Conservation (phyloP, 1,284 basidiomycete genomes). For the Bjerkandera adusta region DNA sequence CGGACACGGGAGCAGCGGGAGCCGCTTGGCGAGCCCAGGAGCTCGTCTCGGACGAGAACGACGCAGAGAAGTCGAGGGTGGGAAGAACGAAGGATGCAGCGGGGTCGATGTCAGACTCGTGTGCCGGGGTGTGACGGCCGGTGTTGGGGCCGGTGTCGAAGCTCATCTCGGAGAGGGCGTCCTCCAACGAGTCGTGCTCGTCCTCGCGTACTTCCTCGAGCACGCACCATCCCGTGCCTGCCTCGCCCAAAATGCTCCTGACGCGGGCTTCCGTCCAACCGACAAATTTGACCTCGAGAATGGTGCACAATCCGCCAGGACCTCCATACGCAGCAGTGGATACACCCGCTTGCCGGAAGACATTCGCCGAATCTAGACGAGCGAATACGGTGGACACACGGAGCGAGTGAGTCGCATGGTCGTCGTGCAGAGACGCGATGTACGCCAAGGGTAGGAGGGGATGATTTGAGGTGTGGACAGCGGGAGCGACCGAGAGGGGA, state of each 20-base stretch:
- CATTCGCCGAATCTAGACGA: slow-evolving; percentile 59
- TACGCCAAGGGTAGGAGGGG: slow-evolving; percentile 55
- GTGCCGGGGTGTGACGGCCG: slow-evolving; percentile 29
- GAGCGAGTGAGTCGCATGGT: slow-evolving; percentile 53
- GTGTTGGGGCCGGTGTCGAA: slow-evolving; percentile 23
- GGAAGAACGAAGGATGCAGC: slow-evolving; percentile 62
- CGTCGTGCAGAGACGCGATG: slow-evolving; percentile 48
- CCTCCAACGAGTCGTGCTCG: slow-evolving; percentile 32
- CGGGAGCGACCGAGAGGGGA: slow-evolving; percentile 46
- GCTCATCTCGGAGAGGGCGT: slow-evolving; percentile 27
- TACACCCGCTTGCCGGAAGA: slow-evolving; percentile 59
- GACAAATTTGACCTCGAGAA: slow-evolving; percentile 63
- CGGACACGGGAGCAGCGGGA: slow-evolving; percentile 2
- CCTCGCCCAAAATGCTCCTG: slow-evolving; percentile 62
- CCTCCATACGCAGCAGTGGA: slow-evolving; percentile 57
- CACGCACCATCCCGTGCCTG: slow-evolving; percentile 68
- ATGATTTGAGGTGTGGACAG: slow-evolving; percentile 26
- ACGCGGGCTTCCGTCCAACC: slow-evolving; percentile 69
- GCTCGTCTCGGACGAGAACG: slow-evolving; percentile 27
- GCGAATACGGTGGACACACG: slow-evolving; percentile 69
- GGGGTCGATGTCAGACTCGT: slow-evolving; percentile 37
- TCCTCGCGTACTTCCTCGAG: slow-evolving; percentile 52
- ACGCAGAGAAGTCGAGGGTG: slow-evolving; percentile 63
- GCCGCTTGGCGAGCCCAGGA: slow-evolving; percentile 17
- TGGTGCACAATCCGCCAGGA: slow-evolving; percentile 45